Evolutionary conservation across 2,329 filamentous ascomycete genomes (phyloP).

Genomic region (Sporothrix globosa): DNA sequence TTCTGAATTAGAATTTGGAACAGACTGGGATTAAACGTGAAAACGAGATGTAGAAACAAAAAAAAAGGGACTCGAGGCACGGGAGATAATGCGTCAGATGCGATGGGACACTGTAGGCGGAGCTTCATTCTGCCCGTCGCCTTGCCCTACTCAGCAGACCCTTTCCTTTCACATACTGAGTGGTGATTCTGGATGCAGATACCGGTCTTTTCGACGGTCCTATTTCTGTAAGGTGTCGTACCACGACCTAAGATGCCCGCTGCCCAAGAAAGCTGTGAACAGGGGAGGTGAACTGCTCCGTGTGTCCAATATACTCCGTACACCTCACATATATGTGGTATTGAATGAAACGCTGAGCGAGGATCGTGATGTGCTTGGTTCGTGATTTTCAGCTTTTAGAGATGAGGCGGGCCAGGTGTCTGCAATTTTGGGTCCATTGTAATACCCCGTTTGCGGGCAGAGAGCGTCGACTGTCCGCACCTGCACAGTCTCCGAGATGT

Average conservation of each 20-base stretch:
- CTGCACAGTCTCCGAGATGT: not conserved
- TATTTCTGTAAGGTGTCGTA: not conserved
- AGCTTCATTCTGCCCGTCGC: conserved; percentile 3
- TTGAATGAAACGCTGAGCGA: conserved; percentile 6
- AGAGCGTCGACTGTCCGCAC: conserved; percentile 3
- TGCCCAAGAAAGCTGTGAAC: not conserved
- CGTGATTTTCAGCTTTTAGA: not conserved
- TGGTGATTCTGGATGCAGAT: not conserved
- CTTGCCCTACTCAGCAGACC: not conserved
- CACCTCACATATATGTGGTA: not conserved
- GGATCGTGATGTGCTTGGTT: conserved; percentile 1
- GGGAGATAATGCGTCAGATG: conserved; percentile 18
- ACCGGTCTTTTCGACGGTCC: conserved; percentile 6
- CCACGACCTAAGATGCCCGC: not conserved
- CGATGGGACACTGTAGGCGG: conserved; percentile 4
- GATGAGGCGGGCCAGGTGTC: conserved; percentile 3
- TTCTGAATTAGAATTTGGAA: not conserved
- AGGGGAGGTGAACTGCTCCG: not conserved
- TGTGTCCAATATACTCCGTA: not conserved
- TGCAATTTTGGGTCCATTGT: not conserved
- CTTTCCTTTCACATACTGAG: not conserved
- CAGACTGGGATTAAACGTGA: too few relatives aligned
- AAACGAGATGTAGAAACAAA: not conserved
- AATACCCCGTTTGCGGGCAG: too few relatives aligned
- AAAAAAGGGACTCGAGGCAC: conserved; percentile 5